Evolutionary conservation across 441 rosid species (phyloP).

Genomic region (Populus hybrid): DNA sequence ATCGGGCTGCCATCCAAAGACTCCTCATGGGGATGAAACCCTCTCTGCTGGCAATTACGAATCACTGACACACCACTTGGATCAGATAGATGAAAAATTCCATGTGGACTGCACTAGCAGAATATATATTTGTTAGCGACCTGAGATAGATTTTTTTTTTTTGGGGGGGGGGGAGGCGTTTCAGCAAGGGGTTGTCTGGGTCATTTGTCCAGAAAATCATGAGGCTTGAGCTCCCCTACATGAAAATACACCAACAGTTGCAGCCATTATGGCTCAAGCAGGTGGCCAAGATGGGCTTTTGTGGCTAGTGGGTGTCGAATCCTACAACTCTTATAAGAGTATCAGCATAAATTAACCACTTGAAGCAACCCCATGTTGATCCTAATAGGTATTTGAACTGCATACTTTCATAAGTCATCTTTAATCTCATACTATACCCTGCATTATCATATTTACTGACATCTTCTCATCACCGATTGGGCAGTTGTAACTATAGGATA

Average conservation of each 20-base stretch:
- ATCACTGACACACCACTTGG: conserved; percentile 84
- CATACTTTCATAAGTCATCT: background rate
- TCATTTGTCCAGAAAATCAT: background rate
- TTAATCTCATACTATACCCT: background rate
- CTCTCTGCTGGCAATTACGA: conserved; percentile 92
- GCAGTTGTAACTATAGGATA: background rate
- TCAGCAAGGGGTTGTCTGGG: background rate
- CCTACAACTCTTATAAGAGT: no score
- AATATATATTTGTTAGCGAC: background rate
- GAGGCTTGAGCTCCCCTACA: background rate
- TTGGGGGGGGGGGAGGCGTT: no score
- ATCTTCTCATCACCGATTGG: background rate
- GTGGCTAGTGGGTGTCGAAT: no score
- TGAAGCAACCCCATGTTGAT: background rate
- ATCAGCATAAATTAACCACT: no score
- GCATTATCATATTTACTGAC: background rate
- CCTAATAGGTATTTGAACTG: background rate
- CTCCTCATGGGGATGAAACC: conserved; percentile 98
- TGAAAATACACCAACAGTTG: background rate
- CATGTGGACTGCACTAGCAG: conserved; percentile 57
- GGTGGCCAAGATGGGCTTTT: no score
- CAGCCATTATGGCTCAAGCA: no score
- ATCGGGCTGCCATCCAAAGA: conserved; percentile 70
- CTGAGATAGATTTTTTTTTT: no score
- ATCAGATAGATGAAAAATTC: conserved; percentile 91